Evolutionary conservation across 306 rosid genomes (phyloP).

Genomic region (Trichosanthes cucumerina): DNA sequence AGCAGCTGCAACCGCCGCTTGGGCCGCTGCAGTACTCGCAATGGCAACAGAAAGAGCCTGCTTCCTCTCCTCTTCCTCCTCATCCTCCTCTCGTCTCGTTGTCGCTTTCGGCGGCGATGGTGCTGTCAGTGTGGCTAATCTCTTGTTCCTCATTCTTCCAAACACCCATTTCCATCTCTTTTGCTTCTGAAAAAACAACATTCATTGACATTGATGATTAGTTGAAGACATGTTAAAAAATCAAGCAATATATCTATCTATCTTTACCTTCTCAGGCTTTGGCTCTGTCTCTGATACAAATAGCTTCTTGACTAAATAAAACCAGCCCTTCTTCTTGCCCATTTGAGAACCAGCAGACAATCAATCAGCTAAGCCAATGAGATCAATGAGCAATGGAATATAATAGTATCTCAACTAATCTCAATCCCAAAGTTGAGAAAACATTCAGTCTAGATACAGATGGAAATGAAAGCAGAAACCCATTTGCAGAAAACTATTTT

Average conservation of each 20-base stretch:
- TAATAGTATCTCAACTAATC: background rate
- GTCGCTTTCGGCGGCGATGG: constrained; percentile 26
- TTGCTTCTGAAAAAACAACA: constrained; percentile 34
- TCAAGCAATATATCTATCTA: background rate
- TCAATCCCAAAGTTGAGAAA: background rate
- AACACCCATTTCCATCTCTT: constrained; percentile 73
- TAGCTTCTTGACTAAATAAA: constrained; percentile 57
- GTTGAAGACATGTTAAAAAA: constrained; percentile 3
- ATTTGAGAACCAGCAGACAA: constrained; percentile 23
- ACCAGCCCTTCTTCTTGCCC: constrained; percentile 82
- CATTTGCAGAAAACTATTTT: background rate
- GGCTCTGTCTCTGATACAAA: constrained; percentile 50
- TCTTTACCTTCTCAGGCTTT: constrained; percentile 50
- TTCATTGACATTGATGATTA: background rate
- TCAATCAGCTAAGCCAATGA: constrained; percentile 4
- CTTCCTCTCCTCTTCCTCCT: constrained; percentile 49
- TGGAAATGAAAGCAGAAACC: background rate
- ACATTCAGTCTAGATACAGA: background rate
- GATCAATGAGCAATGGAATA: constrained; percentile 6
- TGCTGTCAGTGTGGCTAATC: constrained; percentile 42
- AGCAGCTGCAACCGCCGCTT: constrained; percentile 40
- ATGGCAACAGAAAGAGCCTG: constrained; percentile 49
- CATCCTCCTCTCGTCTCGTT: constrained; percentile 24
- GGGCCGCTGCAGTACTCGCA: constrained; percentile 50
- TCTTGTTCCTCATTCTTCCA: constrained; percentile 51